Base-by-base conservation (phyloP, 306 rosid genomes). In the Datisca glomerata region DNA sequence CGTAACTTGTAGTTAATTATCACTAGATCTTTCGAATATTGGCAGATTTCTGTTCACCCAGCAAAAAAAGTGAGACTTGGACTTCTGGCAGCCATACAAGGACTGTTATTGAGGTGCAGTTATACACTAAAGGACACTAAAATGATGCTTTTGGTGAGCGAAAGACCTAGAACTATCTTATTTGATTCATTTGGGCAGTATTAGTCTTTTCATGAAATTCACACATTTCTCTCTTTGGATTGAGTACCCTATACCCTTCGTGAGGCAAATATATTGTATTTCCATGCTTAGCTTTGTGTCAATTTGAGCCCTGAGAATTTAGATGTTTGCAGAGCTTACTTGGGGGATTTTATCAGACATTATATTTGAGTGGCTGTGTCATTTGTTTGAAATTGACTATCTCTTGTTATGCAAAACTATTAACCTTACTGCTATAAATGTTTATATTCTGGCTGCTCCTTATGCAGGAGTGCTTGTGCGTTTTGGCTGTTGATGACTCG, bases 91-190 rank as follows among this genome's bases (percentile, higher is more conserved):
- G 81, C 94, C 44, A 62, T 74, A 43, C 65, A 42, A 42, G 93
- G 94, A 45, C 63, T 87, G 41, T 63, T 87, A 62, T 69, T 69
- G 27, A 54, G 69, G 64, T 87, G 97, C 68, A 49, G 59, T 40
- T 57, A 36, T 66, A 74, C 75, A 8, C 66, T 87, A 47, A 67
- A 62, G 49, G 71, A 67, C 42, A 79, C 93, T 54, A 83, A 94
- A 71, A 65, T 53, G 67, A 83, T 74, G 89, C 75, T 87, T 74
- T 62, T 87, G 97, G 97, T 87, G 64, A 87, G 97, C 61, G 56
- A 24, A 52, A 41, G 21, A 59, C 35, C 34, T 18, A 21, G 39
- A 41, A 43, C 32, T n/a, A 4, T 33, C 31, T 45, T 9, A 18
- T 23, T 57, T 49, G 36, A 29, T 60, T 47, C 18, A 35, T 49